phyloP scores from a whole-genome alignment of 2,329 filamentous ascomycete genomes.

The Grosmannia serpens region DNA sequence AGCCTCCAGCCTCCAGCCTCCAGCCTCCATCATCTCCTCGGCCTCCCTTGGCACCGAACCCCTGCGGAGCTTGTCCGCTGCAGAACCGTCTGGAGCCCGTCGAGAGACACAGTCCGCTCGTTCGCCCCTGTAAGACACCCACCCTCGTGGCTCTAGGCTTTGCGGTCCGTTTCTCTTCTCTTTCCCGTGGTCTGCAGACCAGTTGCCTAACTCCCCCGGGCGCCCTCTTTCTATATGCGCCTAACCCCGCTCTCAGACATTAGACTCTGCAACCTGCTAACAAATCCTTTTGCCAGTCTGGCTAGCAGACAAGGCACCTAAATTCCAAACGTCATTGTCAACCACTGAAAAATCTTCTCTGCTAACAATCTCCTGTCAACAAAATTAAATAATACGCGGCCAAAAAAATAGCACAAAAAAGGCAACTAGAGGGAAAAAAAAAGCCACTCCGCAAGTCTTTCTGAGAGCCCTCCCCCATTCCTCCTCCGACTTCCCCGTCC shows the following conservation, averaged over 20 bases:
- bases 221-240: neutral
- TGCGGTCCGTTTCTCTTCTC: no score
- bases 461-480: slow-evolving; percentile 5
- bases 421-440: slow-evolving; percentile 3
- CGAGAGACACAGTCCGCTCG: no score
- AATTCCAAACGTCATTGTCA: slow-evolving; percentile 12
- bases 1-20: no score
- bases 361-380: slow-evolving; percentile 3
- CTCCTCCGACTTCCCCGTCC: neutral
- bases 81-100: no score
- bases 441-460: slow-evolving; percentile 3
- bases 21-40: no score
- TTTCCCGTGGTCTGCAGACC: neutral
- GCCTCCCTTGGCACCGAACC: no score
- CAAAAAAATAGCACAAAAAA: slow-evolving; percentile 2
- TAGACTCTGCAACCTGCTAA: slow-evolving; percentile 4
- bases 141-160: no score
- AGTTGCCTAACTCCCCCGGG: neutral
- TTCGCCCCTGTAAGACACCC: no score
- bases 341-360: slow-evolving; percentile 9
- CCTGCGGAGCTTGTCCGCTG: no score
- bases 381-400: slow-evolving; percentile 1
- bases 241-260: slow-evolving; percentile 10
- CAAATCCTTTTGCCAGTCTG: slow-evolving; percentile 6
- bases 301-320: neutral